Base-by-base conservation (phyloP, 2,329 filamentous ascomycete genomes). In the Sordariomycetes sp. region DNA sequence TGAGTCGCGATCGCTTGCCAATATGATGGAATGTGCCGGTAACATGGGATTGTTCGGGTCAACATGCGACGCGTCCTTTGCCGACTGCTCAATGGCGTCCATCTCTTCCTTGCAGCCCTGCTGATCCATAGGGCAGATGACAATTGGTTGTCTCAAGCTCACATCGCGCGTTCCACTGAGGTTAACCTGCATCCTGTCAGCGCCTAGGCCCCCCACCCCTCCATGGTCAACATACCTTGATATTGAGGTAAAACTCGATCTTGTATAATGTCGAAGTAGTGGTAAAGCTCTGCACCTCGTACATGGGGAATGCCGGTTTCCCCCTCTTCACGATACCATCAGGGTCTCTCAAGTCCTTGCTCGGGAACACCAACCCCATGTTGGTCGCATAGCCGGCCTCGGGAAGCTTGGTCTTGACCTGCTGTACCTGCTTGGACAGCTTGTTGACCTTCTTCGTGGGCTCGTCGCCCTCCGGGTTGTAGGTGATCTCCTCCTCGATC, bases 401-500 rank as follows among this genome's bases (percentile, higher is more conserved):
- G 3, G 92, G 86, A 62, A 98, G 69, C 57, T 83, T 93, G 34
- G 84, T 75, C 33, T 85, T 83, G 20, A 98, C 79, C 1, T 69
- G 64, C 49, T 95, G 86, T 2, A 81, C 81, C 47, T 90, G 83
- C 56, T 87, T 92, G 18, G 84, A 81, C 44, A 98, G 66, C 37
- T 80, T 83, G 58, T 94, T 95, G 45, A 86, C 68, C 58, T 94
- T 95, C 44, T 86, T 85, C 21, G 84, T 84, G 19, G 88, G 87
- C 54, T 96, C 92, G 51, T 96, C 92, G 32, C 92, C 92, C 59
- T 96, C 90, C 20, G 92, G 92, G 45, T 98, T 96, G 61, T 85
- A 98, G n/a, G 92, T 93, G 39, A 96, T 94, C 54, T 96, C 90
- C 59, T 98, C 92, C 52, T 96, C 92, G 46, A 98, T 93, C 10